These are phyloP conservation scores for Clarireedia sp. DNA, from an alignment of 2,329 filamentous ascomycete genomes.

Conservation along the genomic window DNA sequence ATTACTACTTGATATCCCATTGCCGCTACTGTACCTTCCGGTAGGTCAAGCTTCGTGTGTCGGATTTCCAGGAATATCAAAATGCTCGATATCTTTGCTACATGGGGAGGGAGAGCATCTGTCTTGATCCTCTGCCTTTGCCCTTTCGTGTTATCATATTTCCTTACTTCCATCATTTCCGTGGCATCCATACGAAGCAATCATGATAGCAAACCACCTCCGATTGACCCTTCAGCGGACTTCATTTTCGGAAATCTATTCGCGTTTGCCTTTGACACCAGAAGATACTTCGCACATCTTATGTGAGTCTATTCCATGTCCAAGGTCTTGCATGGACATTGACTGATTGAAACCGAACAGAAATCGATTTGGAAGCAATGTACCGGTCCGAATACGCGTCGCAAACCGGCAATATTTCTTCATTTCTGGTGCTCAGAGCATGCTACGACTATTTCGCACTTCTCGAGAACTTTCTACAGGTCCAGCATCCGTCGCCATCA, in stretches of 20 bases:
- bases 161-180: slow-evolving; percentile 10
- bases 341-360: slow-evolving; percentile 3
- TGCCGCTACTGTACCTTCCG: background rate
- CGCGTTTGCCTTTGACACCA: slow-evolving; percentile 15
- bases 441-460: slow-evolving; percentile 14
- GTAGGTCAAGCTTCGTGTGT: background rate
- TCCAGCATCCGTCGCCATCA: slow-evolving; percentile 1
- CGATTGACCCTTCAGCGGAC: slow-evolving; percentile 15
- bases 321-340: background rate
- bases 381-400: slow-evolving; percentile 16
- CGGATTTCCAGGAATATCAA: background rate
- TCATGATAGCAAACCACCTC: slow-evolving; percentile 9
- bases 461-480: slow-evolving; percentile 15
- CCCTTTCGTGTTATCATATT: slow-evolving; percentile 4
- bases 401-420: slow-evolving; percentile 13
- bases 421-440: slow-evolving; percentile 16
- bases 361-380: slow-evolving; percentile 10
- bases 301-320: slow-evolving; percentile 8
- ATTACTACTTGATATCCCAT: too few relatives aligned
- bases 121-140: background rate
- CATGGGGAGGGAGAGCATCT: slow-evolving; percentile 7
- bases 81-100: background rate
- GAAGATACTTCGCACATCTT: slow-evolving; percentile 9
- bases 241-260: slow-evolving; percentile 18
- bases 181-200: slow-evolving; percentile 1